A percentile compares a stretch with the other conserved stretches of the same genome.
These are phyloP conservation scores for Collybiopsis confluens DNA, from an alignment of 768 basidiomycete species.

Conservation along the genomic window DNA sequence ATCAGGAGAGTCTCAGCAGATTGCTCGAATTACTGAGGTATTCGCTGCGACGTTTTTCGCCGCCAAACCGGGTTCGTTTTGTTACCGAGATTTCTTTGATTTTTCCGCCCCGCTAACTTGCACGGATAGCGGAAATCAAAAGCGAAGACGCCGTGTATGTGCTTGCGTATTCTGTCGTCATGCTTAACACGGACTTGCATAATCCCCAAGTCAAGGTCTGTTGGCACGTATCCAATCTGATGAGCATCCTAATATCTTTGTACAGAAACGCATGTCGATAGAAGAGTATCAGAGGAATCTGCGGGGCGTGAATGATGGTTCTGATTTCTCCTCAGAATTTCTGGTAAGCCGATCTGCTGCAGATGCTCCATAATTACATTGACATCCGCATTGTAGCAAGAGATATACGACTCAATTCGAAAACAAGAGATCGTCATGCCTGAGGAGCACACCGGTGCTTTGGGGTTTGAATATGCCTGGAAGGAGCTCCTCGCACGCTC, in stretches of 20 bases:
- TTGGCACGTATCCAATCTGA: constrained; percentile 9
- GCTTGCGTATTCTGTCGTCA: constrained; percentile 90
- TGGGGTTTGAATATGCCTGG: constrained; percentile 99
- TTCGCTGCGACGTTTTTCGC: constrained; percentile 92
- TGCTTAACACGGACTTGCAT: constrained; percentile 97
- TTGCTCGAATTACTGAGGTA: constrained; percentile 87
- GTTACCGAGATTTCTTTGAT: not conserved
- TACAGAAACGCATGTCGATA: constrained; percentile 93
- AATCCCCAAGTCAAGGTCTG: constrained; percentile 88
- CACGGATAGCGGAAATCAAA: constrained; percentile 71
- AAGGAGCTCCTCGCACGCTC: constrained; percentile 87
- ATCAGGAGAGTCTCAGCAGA: constrained; percentile 94
- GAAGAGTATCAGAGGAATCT: constrained; percentile 93
- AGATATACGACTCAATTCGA: constrained; percentile 91
- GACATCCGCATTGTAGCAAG: constrained; percentile 50
- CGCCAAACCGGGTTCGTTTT: constrained; percentile 63
- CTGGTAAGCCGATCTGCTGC: constrained; percentile 45
- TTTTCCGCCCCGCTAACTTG: not conserved
- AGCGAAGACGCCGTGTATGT: constrained; percentile 92
- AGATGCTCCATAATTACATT: not conserved
- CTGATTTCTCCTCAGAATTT: constrained; percentile 82
- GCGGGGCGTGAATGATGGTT: constrained; percentile 84
- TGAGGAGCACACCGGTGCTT: constrained; percentile 92
- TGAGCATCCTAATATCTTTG: constrained; percentile 4
- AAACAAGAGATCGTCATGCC: constrained; percentile 96